Evolutionary conservation across 2,329 filamentous ascomycete genomes (phyloP).

Genomic region (Xylariaceae sp.): DNA sequence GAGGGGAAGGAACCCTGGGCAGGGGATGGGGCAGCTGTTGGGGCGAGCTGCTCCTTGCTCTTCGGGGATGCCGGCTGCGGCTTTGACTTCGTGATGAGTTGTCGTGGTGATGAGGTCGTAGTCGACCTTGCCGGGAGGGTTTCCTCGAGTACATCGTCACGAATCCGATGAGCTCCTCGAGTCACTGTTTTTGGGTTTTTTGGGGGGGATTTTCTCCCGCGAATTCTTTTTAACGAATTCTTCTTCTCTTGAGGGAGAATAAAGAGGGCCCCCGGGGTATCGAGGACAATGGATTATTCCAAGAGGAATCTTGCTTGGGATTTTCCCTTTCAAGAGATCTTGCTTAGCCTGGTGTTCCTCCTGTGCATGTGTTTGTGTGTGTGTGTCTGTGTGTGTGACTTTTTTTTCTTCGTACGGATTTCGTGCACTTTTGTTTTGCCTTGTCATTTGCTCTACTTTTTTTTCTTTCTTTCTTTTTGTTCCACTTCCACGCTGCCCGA

Average conservation of each 20-base stretch:
- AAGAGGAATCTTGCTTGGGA: too few species aligned
- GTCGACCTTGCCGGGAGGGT: slow-evolving; percentile 1
- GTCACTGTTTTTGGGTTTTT: too few species aligned
- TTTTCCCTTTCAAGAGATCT: too few species aligned
- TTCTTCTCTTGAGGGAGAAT: too few species aligned
- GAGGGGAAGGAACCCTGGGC: not conserved
- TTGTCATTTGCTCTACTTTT: not conserved
- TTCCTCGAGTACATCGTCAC: slow-evolving; percentile 9
- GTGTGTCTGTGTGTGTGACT: not conserved
- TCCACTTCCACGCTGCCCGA: slow-evolving; percentile 10
- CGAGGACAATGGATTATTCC: too few species aligned
- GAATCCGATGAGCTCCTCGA: not conserved
- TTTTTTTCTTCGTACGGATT: too few species aligned
- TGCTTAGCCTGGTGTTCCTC: too few species aligned
- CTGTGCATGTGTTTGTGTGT: not conserved
- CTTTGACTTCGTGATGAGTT: slow-evolving; percentile 3
- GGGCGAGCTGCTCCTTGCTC: slow-evolving; percentile 11
- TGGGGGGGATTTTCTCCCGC: too few species aligned
- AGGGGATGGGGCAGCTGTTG: not conserved
- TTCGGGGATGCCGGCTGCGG: slow-evolving; percentile 7
- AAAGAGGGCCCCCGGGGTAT: too few species aligned
- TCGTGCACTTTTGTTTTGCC: too few species aligned
- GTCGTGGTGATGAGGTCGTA: not conserved
- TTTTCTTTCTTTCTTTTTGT: not conserved
- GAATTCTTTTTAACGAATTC: too few species aligned